Conservation (phyloP, 1,284 basidiomycete species). For the Sporisorium exsertum region DNA sequence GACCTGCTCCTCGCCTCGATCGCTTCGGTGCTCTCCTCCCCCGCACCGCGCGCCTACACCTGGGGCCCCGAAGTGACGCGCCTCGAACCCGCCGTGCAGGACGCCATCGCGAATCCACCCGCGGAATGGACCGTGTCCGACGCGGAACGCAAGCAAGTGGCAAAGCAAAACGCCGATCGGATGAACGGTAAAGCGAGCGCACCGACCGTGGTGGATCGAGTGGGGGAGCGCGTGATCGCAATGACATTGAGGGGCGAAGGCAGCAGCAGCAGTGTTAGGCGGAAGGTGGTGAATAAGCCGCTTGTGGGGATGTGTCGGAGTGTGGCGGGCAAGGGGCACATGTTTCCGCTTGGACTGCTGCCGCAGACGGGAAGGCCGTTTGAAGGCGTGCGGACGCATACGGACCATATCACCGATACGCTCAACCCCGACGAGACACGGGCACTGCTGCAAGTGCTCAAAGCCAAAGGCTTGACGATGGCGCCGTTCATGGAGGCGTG, state of each 20-base stretch:
- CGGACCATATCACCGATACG: constrained; percentile 2
- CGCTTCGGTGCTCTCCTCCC: constrained; percentile 14
- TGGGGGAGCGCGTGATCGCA: constrained; percentile 18
- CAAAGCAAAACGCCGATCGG: constrained; percentile 22
- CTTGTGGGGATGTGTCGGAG: constrained; percentile 21
- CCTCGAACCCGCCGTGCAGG: constrained; percentile 27
- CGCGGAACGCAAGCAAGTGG: constrained; percentile 16
- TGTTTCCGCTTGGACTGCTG: constrained; percentile 41
- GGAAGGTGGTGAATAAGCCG: constrained; percentile 21
- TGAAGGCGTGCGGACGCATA: constrained; percentile 13
- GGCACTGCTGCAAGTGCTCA: constrained; percentile 12
- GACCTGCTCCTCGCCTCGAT: constrained; percentile 23
- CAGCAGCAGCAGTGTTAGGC: neutral
- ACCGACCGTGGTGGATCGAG: constrained; percentile 19
- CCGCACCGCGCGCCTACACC: neutral
- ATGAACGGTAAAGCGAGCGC: constrained; percentile 33
- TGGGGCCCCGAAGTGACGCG: constrained; percentile 37
- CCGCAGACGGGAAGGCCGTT: constrained; percentile 24
- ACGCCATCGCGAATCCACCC: constrained; percentile 26
- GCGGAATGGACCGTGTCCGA: constrained; percentile 7
- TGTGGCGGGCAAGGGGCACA: constrained; percentile 34
- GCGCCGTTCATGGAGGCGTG: constrained; percentile 42
- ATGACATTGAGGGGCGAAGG: constrained; percentile 11
- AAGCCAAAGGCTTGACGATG: constrained; percentile 19
- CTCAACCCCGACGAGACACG: constrained; percentile 7